phyloP scores from a whole-genome alignment of 2,329 filamentous ascomycete genomes.

The Daldinia eschscholtzii region DNA sequence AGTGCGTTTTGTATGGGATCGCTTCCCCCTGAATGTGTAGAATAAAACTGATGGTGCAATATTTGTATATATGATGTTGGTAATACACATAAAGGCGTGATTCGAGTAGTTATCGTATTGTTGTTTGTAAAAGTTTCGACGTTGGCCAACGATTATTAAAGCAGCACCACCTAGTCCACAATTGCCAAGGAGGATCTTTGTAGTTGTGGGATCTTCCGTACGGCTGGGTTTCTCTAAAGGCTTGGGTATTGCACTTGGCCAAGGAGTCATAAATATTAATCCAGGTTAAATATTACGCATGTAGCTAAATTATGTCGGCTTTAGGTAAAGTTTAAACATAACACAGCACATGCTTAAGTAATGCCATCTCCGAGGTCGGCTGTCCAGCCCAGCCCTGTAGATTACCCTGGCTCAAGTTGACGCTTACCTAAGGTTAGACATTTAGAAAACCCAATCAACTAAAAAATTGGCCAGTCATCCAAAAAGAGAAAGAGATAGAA shows the following conservation, averaged over 20 bases:
- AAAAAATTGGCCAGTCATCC: conserved; percentile 19
- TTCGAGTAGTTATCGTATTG: conserved; percentile 2
- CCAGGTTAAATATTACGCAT: too few relatives aligned
- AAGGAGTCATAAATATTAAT: neutral
- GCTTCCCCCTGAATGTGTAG: conserved; percentile 6
- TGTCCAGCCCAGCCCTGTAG: conserved; percentile 20
- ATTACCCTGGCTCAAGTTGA: neutral
- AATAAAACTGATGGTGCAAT: conserved; percentile 27
- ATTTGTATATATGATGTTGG: conserved; percentile 23
- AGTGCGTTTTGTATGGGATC: neutral
- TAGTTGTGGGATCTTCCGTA: conserved; percentile 1
- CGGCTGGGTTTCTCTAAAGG: neutral
- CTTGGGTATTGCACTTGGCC: neutral
- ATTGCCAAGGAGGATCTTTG: neutral
- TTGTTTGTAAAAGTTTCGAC: conserved; percentile 5
- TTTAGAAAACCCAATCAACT: conserved; percentile 11
- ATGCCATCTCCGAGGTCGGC: conserved; percentile 35
- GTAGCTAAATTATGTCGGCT: neutral
- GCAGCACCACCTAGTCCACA: conserved; percentile 21
- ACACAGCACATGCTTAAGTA: conserved; percentile 1
- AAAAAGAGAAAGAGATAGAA: conserved; percentile 13
- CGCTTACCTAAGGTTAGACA: neutral
- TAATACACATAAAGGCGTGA: conserved; percentile 28
- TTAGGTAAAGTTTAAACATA: neutral
- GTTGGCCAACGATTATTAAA: conserved; percentile 19